Evolutionary conservation across 2,329 filamentous ascomycete genomes (phyloP), one percentile per base, ranked within the genome.

Genomic region (Didymella sp.): DNA sequence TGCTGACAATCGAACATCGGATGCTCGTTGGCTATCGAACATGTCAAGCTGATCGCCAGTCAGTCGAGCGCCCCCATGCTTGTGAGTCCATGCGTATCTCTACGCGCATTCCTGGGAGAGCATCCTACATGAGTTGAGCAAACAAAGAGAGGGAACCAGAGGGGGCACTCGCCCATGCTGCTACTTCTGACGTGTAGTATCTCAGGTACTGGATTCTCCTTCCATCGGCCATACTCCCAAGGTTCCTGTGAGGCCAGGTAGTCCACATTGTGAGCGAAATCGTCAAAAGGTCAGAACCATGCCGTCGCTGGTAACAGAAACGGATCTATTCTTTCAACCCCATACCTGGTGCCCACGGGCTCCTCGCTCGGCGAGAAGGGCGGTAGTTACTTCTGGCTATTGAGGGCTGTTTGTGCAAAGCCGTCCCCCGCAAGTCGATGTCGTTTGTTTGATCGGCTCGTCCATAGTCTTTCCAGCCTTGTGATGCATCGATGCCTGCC

Each of bases 11-110:
- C 78, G 77, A 6, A 79, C 77, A 19, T 79, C 78, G 59, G 84
- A 84, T 25, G 81, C 77, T 1, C 77, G 73, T 44, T 80, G 72
- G 27, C 76, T 75, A 60, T 84, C 82, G 48, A 85, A 84, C 72
- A 82, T 84, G 55, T 85, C 82, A 1, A 84, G 77, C 81, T 76
- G 47, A 9, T 38, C 24, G 21, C 1, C 19, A 4, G 17, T 52
- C 27, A 56, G 27, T 24, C 21, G 11, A 19, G 33, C 6, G 5
- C 7, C 11, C 19, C 7, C n/a, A 11, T 4, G 4, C 17, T 19
- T 7, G 4, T 6, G 33, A 11, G 3, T 19, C 11, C 15, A 17
- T 19, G n/a, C n/a, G 31, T 7, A 35, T 17, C 6, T 0, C n/a
- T 7, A 35, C n/a, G 6, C 8, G 15, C n/a, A 7, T 17, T 8